Conservation (phyloP, 805 yeast genomes). For the Candida wancherniae region DNA sequence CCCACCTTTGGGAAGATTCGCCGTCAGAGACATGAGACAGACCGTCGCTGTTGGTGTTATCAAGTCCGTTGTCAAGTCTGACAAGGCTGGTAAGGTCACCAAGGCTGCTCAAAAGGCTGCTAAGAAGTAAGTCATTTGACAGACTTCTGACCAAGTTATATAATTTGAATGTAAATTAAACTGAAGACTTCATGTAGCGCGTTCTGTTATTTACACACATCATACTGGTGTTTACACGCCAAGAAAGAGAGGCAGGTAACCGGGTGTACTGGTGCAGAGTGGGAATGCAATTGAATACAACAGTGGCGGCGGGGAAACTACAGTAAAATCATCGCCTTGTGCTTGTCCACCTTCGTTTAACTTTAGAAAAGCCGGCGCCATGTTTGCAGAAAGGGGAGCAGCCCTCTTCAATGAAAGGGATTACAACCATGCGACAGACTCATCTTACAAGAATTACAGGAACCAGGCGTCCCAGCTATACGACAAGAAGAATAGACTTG, state of each 20-base stretch:
- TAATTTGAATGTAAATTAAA: conserved; percentile 4
- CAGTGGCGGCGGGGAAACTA: too few species aligned
- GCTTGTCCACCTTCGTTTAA: background rate
- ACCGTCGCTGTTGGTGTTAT: conserved; percentile 99
- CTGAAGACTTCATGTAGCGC: background rate
- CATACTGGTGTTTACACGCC: too few species aligned
- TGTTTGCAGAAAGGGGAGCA: conserved; percentile 10
- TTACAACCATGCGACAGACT: conserved; percentile 70
- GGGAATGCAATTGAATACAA: too few species aligned
- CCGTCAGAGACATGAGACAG: conserved; percentile 99
- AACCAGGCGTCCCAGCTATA: conserved; percentile 64
- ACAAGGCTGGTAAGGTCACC: conserved; percentile 79
- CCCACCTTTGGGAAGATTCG: conserved; percentile 45
- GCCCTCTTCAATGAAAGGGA: conserved; percentile 35
- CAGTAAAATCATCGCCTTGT: background rate
- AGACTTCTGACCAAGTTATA: conserved; percentile 1
- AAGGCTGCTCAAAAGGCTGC: conserved; percentile 19
- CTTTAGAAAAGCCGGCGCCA: too few species aligned
- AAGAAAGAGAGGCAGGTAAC: background rate
- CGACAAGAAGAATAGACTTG: conserved; percentile 48
- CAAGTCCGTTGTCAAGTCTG: conserved; percentile 88
- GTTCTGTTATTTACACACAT: too few species aligned
- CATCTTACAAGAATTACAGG: conserved; percentile 59
- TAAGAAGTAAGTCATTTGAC: conserved; percentile 15
- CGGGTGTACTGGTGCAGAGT: conserved; percentile 1